Base-by-base conservation (phyloP, 2,329 filamentous ascomycete species). In the Aspergillus sojae region DNA sequence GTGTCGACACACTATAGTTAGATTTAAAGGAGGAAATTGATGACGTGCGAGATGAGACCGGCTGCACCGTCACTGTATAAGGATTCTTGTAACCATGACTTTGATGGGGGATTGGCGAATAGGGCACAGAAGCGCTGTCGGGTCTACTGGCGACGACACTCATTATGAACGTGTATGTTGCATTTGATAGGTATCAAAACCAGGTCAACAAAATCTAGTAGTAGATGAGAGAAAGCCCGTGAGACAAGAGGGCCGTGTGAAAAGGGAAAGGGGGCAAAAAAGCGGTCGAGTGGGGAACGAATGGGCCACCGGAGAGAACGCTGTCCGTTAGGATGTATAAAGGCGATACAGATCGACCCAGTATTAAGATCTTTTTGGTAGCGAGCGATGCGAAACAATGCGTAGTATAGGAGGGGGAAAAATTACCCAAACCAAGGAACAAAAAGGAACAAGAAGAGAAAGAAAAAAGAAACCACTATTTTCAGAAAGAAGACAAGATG, bases 81-180 rank as follows among this genome's bases (percentile, higher is more conserved):
- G 71, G 60, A 63, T 72, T 70, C 62, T 75, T 70, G 68, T 72
- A 77, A 59, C 68, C 69, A 65, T 70, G 66, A 61, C 62, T 64
- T 60, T 74, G 69, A 58, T 74, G 70, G 41, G 70, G 65, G 45
- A 71, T 70, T 14, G 70, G 62, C 36, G 67, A 67, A 62, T 74
- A 77, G 43, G 76, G 67, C 69, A 74, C 72, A 70, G 70, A 70
- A 68, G 73, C 66, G 67, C 64, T 72, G 62, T 77, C 74, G 32
- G 76, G 74, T 74, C 75, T 77, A 71, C 73, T 78, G 65, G 75
- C 76, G 62, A 79, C 72, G 61, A 77, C 75, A 67, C 74, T 80
- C 78, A 80, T 80, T 46, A 61, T 74, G 72, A 69, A 66, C 54
- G 41, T 50, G 34, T 32, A 30, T 58, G 61, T 57, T 53, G 63